These are phyloP conservation scores for Ophiostoma piceae DNA, from an alignment of 2,329 filamentous ascomycete species.

Conservation along the genomic window DNA sequence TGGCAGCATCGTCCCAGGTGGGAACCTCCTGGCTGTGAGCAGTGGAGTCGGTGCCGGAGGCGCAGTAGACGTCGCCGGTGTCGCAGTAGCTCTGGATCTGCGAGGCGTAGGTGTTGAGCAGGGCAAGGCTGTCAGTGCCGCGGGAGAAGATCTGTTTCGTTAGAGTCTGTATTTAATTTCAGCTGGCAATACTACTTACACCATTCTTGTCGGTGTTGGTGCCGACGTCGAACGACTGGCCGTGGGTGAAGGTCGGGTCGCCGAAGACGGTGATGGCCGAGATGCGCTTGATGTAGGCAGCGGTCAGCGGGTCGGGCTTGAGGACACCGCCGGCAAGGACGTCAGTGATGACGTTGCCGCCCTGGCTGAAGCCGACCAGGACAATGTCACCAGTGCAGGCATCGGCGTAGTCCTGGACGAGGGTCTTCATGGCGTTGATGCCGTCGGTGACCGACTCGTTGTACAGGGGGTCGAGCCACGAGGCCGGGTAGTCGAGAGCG, in stretches of 20 bases:
- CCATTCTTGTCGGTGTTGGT: constrained; percentile 19
- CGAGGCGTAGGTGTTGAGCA: constrained; percentile 28
- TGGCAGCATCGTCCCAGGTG: constrained; percentile 14
- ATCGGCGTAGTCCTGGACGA: constrained; percentile 20
- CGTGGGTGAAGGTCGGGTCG: constrained; percentile 20
- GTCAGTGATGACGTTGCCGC: constrained; percentile 21
- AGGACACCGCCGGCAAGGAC: constrained; percentile 19
- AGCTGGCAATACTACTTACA: neutral
- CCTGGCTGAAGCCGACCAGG: constrained; percentile 21
- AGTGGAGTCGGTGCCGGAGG: constrained; percentile 25
- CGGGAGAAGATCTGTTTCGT: constrained; percentile 29
- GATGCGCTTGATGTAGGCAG: constrained; percentile 17
- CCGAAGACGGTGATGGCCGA: constrained; percentile 21
- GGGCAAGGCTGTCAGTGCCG: constrained; percentile 21
- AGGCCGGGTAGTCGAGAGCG: constrained; percentile 19
- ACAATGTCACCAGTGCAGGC: constrained; percentile 19
- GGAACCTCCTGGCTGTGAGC: constrained; percentile 26
- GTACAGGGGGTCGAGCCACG: constrained; percentile 19
- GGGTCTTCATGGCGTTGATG: constrained; percentile 15
- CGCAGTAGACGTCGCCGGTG: constrained; percentile 31
- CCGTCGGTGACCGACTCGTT: constrained; percentile 18
- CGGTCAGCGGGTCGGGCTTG: constrained; percentile 19
- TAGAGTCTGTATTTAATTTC: neutral
- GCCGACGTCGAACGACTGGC: constrained; percentile 19
- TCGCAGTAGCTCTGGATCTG: constrained; percentile 31